phyloP scores from a whole-genome alignment of 2,329 filamentous ascomycete species.

The Monosporascus ibericus region DNA sequence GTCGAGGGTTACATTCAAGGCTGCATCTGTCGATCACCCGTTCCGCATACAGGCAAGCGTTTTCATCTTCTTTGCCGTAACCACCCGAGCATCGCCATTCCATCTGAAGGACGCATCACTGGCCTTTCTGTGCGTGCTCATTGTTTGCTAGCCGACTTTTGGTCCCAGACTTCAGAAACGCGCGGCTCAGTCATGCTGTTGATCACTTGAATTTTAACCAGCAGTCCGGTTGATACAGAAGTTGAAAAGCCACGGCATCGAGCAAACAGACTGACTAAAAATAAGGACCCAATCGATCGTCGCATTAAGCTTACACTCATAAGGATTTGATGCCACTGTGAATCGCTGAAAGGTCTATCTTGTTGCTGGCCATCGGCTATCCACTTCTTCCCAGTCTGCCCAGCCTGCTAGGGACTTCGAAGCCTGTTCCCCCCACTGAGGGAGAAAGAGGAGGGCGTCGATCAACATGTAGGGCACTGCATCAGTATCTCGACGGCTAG shows the following conservation, averaged over 20 bases:
- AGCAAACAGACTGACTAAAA: not conserved
- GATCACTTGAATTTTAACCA: not conserved
- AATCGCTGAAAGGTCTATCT: not conserved
- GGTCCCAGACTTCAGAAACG: not conserved
- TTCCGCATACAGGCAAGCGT: not conserved
- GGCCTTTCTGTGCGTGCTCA: too few relatives aligned
- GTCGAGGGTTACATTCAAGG: not conserved
- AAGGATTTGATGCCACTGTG: not conserved
- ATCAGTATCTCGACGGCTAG: not conserved
- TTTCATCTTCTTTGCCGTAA: too few relatives aligned
- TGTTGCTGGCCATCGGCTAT: not conserved
- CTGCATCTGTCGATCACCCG: not conserved
- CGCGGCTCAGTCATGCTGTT: not conserved
- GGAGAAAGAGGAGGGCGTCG: not conserved
- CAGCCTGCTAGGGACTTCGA: not conserved
- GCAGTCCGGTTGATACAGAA: not conserved
- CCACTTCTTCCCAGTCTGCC: not conserved
- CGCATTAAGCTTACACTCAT: not conserved
- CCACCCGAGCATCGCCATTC: too few relatives aligned
- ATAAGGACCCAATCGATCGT: not conserved
- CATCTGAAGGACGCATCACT: not conserved
- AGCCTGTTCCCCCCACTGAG: too few relatives aligned
- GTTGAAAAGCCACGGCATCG: not conserved
- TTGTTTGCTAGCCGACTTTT: not conserved
- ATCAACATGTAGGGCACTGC: conserved; percentile 4